phyloP scores from a whole-genome alignment of 2,329 filamentous ascomycete species.

The Aspergillus phoenicis region DNA sequence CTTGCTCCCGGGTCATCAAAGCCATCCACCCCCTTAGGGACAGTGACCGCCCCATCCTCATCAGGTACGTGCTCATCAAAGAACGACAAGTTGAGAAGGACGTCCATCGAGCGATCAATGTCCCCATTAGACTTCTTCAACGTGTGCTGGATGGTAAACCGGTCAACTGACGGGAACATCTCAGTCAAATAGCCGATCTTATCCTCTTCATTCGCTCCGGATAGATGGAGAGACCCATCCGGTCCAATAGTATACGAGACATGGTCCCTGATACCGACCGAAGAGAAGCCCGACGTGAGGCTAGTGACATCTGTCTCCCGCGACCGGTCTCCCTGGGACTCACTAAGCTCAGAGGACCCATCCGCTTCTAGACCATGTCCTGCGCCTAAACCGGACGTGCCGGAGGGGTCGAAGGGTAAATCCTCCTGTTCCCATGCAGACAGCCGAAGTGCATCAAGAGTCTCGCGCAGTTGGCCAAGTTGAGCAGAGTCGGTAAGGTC shows the following conservation, averaged over 20 bases:
- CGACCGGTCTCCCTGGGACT: conserved; percentile 40
- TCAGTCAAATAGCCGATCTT: conserved; percentile 66
- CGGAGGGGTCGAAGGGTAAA: conserved; percentile 74
- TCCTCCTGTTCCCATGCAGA: conserved; percentile 70
- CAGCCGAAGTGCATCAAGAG: conserved; percentile 67
- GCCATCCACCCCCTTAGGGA: conserved; percentile 75
- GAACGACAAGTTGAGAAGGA: conserved; percentile 76
- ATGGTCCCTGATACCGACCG: conserved; percentile 32
- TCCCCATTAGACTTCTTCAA: conserved; percentile 69
- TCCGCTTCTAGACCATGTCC: conserved; percentile 25
- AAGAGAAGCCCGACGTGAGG: conserved; percentile 51
- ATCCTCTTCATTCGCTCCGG: conserved; percentile 50
- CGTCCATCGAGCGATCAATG: conserved; percentile 72
- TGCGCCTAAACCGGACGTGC: conserved; percentile 56
- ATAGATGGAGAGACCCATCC: conserved; percentile 32
- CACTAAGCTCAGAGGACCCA: conserved; percentile 30
- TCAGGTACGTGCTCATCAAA: conserved; percentile 68
- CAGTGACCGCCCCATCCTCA: conserved; percentile 45
- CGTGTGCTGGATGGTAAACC: conserved; percentile 65
- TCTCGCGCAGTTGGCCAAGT: conserved; percentile 57
- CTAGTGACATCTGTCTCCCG: conserved; percentile 55
- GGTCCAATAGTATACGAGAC: conserved; percentile 30
- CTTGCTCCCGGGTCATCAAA: conserved; percentile 63
- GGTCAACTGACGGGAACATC: conserved; percentile 72
- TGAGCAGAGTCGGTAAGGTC: conserved; percentile 60